phyloP scores from a whole-genome alignment of 345 rosid species.

The Physaria fendleri region DNA sequence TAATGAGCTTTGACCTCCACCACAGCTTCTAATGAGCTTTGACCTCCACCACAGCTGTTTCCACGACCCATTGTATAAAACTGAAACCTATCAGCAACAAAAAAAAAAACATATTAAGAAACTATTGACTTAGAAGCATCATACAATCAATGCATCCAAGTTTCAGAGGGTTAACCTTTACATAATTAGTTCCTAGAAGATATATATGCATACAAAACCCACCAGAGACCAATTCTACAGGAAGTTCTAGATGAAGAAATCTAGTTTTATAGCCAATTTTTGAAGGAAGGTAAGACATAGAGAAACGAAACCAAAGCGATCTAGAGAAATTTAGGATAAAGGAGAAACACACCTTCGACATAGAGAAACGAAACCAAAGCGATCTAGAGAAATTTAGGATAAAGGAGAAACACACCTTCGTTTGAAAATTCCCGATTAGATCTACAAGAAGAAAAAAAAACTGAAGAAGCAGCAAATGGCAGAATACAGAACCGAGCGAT shows the following conservation, averaged over 20 bases:
- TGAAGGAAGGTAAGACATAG: neutral
- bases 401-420: conserved; percentile 8
- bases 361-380: neutral
- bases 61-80: conserved; percentile 62
- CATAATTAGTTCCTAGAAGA: too few relatives aligned
- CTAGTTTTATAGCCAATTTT: neutral
- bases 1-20: conserved; percentile 86
- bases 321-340: neutral
- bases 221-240: neutral
- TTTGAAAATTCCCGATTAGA: conserved; percentile 19
- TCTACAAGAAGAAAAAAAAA: conserved; percentile 17
- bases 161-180: neutral
- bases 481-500: conserved; percentile 18
- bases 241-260: neutral
- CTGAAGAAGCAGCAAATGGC: conserved; percentile 4
- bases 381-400: neutral
- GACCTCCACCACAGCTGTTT: conserved; percentile 79
- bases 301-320: conserved; percentile 2
- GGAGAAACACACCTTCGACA: conserved; percentile 12
- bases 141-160: neutral
- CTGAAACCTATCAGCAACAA: conserved; percentile 5
- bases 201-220: neutral
- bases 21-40: conserved; percentile 73
- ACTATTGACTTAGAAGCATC: neutral
- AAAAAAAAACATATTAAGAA: neutral